Evolutionary conservation across 371 early-diverging fungal genomes (phyloP), one percentile per base, ranked within the genome.

Genomic region (Lichtheimia corymbifera): DNA sequence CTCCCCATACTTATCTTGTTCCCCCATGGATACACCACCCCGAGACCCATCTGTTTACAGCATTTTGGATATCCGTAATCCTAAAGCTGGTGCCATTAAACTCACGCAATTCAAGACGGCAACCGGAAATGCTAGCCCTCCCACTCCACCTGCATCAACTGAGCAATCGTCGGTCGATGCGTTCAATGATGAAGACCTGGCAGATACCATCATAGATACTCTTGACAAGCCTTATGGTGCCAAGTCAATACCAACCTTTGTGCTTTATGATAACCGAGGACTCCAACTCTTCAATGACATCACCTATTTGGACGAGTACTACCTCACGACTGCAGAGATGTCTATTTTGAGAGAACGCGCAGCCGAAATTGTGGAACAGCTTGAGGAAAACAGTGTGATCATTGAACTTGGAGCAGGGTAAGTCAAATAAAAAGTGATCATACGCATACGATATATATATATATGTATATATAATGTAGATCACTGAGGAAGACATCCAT

Each of bases 331-430:
- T 49, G 89, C 91, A 30, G 97, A 96, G 70, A 87, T 89, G 40
- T 85, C 90, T 28, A 85, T 96, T 53, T 75, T 96, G 53, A 58
- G 76, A 35, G 68, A 71, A 11, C 72, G 83, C n/a, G 84, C 82
- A 11, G 83, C 83, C 52, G 83, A 86, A 41, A 77, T 93, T 58
- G 83, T 89, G 3, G 76, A 72, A n/a, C 73, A 84, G 15, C 82
- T 93, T 18, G 72, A 83, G 6, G 82, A 90, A 49, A 87, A 84
- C 61, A 86, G 87, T 53, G 83, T 84, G 15, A 65, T 94, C 24
- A 82, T 95, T 53, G 95, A 95, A 73, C 82, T 95, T 5, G 95
- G 95, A 15, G 89, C 91, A 50, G 95, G 95, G 90, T 91, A 83
- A 71, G 65, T 58, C 17, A 18, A 6, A 20, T 22, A 30, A 30